Evolutionary conservation across 2,329 filamentous ascomycete species (phyloP), one percentile per base, ranked within the genome.

Genomic region (Penicillium paneum): DNA sequence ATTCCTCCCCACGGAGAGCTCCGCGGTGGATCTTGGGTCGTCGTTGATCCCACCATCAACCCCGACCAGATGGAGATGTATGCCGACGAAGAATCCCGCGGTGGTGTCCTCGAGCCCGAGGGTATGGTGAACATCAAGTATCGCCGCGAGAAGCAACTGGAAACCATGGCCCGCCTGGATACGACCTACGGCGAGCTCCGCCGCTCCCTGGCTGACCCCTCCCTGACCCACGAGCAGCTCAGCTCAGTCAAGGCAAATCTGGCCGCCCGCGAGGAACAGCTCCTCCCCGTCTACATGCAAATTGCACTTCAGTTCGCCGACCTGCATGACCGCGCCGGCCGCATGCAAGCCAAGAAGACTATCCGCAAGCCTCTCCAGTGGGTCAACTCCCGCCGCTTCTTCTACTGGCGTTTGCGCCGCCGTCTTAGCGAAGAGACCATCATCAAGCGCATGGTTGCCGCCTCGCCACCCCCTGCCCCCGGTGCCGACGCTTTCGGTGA

Each of bases 91-190:
- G 93, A 99, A 63, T 82, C 94, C 53, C 94, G 94, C 58, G 94
- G 93, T 78, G 94, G 94, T 87, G 92, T 99, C 44, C 84, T 99
- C 60, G 94, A 99, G 76, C 94, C 94, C 8, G 94, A 99, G 74
- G 94, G 94, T 80, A 97, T 97, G 71, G 87, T 99, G 54, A 91
- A 91, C 74, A 97, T 99, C 85, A 99, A 97, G 79, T 99, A 92
- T 83, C 90, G 91, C 73, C 93, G 90, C 75, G 93, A 99, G 69
- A 95, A 93, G 80, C 94, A 97, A 79, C 86, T 99, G 21, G 89
- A 95, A 73, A 97, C 93, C 55, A 99, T 99, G 94, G 88, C 91
- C 39, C 92, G 94, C 64, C 83, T 97, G 62, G 94, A 99, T 71
- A 80, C 88, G 1, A 83, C 82, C 41, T 99, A 99, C 67, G 88